phyloP scores from a whole-genome alignment of 345 rosid genomes.

The Lumnitzera racemosa region DNA sequence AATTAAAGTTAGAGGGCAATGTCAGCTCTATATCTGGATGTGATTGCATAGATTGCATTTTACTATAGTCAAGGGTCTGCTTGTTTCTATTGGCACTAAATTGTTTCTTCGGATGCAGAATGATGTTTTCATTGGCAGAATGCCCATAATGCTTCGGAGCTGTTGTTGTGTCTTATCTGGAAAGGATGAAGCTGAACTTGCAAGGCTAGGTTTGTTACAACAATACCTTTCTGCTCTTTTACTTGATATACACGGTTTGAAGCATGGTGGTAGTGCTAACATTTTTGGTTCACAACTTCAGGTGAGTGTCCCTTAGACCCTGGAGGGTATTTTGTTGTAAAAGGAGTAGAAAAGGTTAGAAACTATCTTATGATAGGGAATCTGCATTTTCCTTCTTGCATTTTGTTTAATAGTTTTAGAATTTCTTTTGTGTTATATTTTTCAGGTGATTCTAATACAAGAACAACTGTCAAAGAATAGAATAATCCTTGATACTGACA shows the following conservation, averaged over 20 bases:
- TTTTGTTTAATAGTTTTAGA: neutral
- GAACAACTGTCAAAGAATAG: slow-evolving; percentile 96
- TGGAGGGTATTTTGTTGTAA: slow-evolving; percentile 87
- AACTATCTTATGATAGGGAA: neutral
- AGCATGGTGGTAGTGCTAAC: slow-evolving; percentile 1
- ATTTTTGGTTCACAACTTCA: slow-evolving; percentile 17
- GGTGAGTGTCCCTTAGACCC: slow-evolving; percentile 99
- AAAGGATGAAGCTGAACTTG: slow-evolving; percentile 92
- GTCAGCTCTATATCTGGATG: neutral
- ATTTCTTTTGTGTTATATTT: slow-evolving; percentile 9
- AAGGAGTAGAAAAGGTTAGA: slow-evolving; percentile 77
- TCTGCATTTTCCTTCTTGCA: neutral
- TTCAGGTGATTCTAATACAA: slow-evolving; percentile 87
- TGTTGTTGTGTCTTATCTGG: slow-evolving; percentile 63
- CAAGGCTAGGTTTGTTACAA: slow-evolving; percentile 61
- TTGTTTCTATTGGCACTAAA: neutral
- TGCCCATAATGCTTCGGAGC: slow-evolving; percentile 93
- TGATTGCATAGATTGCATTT: neutral
- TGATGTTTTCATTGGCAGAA: slow-evolving; percentile 60
- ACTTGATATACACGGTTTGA: neutral
- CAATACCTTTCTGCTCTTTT: neutral
- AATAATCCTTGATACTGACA: slow-evolving; percentile 82
- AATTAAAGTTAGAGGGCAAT: slow-evolving; percentile 5
- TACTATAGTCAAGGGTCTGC: too few relatives aligned
- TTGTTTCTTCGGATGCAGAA: slow-evolving; percentile 31